Percentiles rank a stretch among this genome's conserved stretches.
Conservation (phyloP, 1,284 basidiomycete genomes). For the Abortiporus biennis region DNA sequence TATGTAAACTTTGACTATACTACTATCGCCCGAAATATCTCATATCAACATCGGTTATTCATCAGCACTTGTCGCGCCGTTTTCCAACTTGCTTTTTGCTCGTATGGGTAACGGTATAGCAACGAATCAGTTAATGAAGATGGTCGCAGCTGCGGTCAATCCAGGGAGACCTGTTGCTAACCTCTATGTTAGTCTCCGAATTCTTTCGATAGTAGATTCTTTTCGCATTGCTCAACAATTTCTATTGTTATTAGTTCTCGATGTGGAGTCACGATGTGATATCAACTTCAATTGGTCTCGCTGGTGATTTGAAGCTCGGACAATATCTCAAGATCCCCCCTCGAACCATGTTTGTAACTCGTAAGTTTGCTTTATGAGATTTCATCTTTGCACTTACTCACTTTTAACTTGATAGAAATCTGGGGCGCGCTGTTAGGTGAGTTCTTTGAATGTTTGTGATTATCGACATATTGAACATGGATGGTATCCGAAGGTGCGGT, state of each 20-base stretch:
- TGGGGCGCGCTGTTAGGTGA: slow-evolving; percentile 57
- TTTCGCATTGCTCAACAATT: slow-evolving; percentile 7
- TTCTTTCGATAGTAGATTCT: background rate
- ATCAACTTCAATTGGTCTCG: slow-evolving; percentile 42
- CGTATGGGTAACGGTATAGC: slow-evolving; percentile 55
- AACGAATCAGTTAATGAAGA: slow-evolving; percentile 59
- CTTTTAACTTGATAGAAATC: slow-evolving; percentile 27
- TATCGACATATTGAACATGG: background rate
- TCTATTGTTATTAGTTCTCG: slow-evolving; percentile 41
- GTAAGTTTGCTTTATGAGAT: background rate
- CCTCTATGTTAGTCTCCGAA: slow-evolving; percentile 42
- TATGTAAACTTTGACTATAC: slow-evolving; percentile 5
- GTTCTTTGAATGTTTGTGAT: slow-evolving; percentile 2
- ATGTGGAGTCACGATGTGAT: slow-evolving; percentile 63
- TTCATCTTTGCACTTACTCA: background rate
- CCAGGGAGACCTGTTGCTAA: slow-evolving; percentile 63
- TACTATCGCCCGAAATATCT: slow-evolving; percentile 2
- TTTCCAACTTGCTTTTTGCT: slow-evolving; percentile 36
- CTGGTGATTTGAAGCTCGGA: slow-evolving; percentile 64
- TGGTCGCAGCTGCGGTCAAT: slow-evolving; percentile 57
- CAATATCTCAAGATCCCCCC: slow-evolving; percentile 78
- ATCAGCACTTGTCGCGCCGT: slow-evolving; percentile 31
- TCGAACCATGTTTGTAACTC: slow-evolving; percentile 60
- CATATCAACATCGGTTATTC: slow-evolving; percentile 6
- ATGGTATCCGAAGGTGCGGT: slow-evolving; percentile 15